Base-by-base conservation (phyloP, 495 filamentous ascomycete species). In the Aspergillus hancockii region DNA sequence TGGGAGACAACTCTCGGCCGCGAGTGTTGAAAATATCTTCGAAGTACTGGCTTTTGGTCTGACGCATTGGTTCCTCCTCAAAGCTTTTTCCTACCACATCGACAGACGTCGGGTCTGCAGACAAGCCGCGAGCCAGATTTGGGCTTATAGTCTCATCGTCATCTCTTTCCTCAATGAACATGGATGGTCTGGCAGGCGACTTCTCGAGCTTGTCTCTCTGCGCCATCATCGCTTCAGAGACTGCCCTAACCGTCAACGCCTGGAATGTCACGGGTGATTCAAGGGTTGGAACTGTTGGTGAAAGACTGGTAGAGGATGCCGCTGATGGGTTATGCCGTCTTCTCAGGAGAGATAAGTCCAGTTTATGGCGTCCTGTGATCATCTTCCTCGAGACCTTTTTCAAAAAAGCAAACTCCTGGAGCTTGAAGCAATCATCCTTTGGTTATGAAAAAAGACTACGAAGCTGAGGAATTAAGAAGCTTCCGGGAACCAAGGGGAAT, bases 1-100 rank as follows among this genome's bases (percentile, higher is more conserved):
- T 77, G 10, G 83, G 80, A 10, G 82, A 76, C n/a, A 74, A 65
- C 55, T 68, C 65, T 4, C 73, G 68, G 57, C 83, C 81, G 57
- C 84, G 81, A 50, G 79, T 67, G 8, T 75, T 74, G 62, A 91
- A 88, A 16, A 75, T 74, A 21, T 88, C 86, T 25, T 80, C 82
- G 61, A 85, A 90, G 65, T 83, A 88, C 60, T 82, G 78, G 18
- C 61, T 77, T 55, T 72, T 80, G 46, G 64, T 63, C 62, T 66
- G 76, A 25, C 66, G 55, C 0, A 72, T 38, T 38, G 73, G 67
- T 10, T 63, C 47, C 16, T 69, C 63, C 5, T 65, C 64, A 10
- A 56, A 31, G 41, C 47, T 60, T 19, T 67, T 65, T 6, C 47
- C 55, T 25, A 55, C 22, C 10, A 62, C 22, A 28, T 45, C 58